Percentiles rank a stretch among this genome's conserved stretches.
Conservation (phyloP, 2,329 filamentous ascomycete genomes). For the Nectriaceae sp. region DNA sequence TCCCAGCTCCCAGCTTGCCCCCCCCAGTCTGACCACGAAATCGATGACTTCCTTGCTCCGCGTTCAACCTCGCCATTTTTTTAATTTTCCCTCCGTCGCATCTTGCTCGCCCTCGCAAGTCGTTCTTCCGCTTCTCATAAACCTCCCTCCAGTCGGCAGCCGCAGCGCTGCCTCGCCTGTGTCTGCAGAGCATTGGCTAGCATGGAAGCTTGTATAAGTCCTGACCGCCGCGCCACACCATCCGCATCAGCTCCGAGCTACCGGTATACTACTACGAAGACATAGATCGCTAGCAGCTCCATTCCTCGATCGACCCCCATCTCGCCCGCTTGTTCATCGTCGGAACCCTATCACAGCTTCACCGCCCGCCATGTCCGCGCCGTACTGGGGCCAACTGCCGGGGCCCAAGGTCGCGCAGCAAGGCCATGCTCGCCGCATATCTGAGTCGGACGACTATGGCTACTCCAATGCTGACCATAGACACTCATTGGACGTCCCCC, state of each 20-base stretch:
- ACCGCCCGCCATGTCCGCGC: slow-evolving; percentile 45
- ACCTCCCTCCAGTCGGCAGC: slow-evolving; percentile 1
- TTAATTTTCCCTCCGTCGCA: neutral
- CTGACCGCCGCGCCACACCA: slow-evolving; percentile 23
- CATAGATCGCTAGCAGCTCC: neutral
- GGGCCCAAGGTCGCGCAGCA: slow-evolving; percentile 41
- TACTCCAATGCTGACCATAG: slow-evolving; percentile 33
- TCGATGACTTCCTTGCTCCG: neutral
- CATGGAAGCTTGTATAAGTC: slow-evolving; percentile 26
- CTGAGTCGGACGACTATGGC: slow-evolving; percentile 32
- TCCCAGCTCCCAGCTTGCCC: neutral
- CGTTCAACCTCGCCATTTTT: neutral
- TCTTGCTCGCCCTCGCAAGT: neutral
- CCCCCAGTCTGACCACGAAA: neutral
- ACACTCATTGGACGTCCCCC: slow-evolving; percentile 38
- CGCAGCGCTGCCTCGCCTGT: slow-evolving; percentile 34
- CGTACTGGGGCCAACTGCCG: slow-evolving; percentile 62
- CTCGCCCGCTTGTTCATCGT: slow-evolving; percentile 8
- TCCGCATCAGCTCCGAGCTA: slow-evolving; percentile 16
- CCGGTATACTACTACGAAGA: neutral
- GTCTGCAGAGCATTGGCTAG: slow-evolving; percentile 49
- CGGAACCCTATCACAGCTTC: slow-evolving; percentile 30
- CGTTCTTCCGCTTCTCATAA: neutral
- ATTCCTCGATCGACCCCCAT: slow-evolving; percentile 4
- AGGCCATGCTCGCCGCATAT: slow-evolving; percentile 38